These are phyloP conservation scores for Fusarium equiseti DNA, from an alignment of 2,329 filamentous ascomycete genomes.

Conservation along the genomic window DNA sequence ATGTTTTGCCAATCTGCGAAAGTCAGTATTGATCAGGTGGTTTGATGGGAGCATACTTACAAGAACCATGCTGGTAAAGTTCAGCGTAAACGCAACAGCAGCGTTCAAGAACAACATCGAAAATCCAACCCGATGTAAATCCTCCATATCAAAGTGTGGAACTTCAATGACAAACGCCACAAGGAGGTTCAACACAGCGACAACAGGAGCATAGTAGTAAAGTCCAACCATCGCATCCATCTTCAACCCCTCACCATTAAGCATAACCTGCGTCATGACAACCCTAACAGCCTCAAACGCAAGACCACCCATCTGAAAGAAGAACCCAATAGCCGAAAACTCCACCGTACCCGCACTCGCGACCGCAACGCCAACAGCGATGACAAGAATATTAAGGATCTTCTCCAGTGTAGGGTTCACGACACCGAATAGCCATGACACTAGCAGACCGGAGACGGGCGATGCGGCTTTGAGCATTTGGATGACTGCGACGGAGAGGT, in stretches of 20 bases:
- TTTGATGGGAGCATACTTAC: background rate
- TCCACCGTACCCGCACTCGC: conserved; percentile 13
- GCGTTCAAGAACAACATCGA: conserved; percentile 8
- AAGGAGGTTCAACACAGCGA: conserved; percentile 5
- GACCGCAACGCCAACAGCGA: background rate
- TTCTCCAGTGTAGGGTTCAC: conserved; percentile 5
- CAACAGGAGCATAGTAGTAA: conserved; percentile 30
- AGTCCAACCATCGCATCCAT: conserved; percentile 36
- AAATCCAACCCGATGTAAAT: background rate
- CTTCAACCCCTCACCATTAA: conserved; percentile 26
- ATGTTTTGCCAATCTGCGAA: conserved; percentile 19
- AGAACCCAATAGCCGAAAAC: conserved; percentile 5
- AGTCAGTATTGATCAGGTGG: background rate
- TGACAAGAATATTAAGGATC: conserved; percentile 10
- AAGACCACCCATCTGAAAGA: conserved; percentile 10
- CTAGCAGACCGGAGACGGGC: conserved; percentile 5
- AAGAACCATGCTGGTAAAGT: conserved; percentile 28
- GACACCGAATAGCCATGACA: conserved; percentile 13
- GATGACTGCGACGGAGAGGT: conserved; percentile 20
- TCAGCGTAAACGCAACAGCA: conserved; percentile 2
- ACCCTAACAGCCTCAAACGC: conserved; percentile 29
- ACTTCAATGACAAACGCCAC: conserved; percentile 10
- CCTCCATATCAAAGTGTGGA: conserved; percentile 7
- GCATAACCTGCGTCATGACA: conserved; percentile 35
- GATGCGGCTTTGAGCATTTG: conserved; percentile 26